A percentile compares a stretch with the other conserved stretches of the same genome.
Evolutionary conservation across 495 filamentous ascomycete species (phyloP).

Genomic region (Penicillium manginii): DNA sequence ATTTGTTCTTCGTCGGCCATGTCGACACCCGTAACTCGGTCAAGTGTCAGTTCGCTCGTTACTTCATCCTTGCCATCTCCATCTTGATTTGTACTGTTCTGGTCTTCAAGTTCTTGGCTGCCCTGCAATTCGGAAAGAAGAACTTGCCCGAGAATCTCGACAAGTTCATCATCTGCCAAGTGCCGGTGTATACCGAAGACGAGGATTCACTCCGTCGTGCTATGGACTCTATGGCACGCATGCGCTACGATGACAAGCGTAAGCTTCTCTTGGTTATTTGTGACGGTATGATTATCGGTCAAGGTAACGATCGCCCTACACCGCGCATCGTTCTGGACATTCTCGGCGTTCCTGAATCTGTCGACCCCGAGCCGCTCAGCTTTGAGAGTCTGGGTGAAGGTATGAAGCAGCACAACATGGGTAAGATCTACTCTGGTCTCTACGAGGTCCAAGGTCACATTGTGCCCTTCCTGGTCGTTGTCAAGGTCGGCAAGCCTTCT

Average conservation of each 20-base stretch:
- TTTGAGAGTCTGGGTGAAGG: constrained; percentile 97
- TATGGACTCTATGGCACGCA: constrained; percentile 93
- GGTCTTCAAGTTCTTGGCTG: constrained; percentile 94
- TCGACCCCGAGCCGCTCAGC: constrained; percentile 96
- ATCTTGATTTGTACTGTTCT: constrained; percentile 81
- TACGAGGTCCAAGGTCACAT: constrained; percentile 99
- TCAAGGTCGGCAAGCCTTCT: constrained; percentile 96
- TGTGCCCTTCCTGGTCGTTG: constrained; percentile 94
- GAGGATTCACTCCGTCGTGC: constrained; percentile 96
- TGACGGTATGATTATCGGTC: constrained; percentile 89
- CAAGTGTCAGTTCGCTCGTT: constrained; percentile 85
- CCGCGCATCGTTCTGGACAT: constrained; percentile 97
- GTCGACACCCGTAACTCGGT: constrained; percentile 89
- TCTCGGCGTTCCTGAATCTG: constrained; percentile 86
- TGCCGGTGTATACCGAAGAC: constrained; percentile 97
- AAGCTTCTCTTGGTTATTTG: constrained; percentile 34
- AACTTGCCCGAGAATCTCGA: constrained; percentile 93
- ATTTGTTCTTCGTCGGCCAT: constrained; percentile 93
- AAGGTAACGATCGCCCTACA: constrained; percentile 95
- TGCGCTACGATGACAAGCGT: constrained; percentile 93
- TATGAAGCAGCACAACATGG: constrained; percentile 98
- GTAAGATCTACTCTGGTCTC: constrained; percentile 94
- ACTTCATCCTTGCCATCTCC: constrained; percentile 89
- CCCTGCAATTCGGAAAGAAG: constrained; percentile 90
- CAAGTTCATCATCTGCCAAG: constrained; percentile 98